phyloP scores from a whole-genome alignment of 2,329 filamentous ascomycete genomes.

The Pezizomycotina sp. region DNA sequence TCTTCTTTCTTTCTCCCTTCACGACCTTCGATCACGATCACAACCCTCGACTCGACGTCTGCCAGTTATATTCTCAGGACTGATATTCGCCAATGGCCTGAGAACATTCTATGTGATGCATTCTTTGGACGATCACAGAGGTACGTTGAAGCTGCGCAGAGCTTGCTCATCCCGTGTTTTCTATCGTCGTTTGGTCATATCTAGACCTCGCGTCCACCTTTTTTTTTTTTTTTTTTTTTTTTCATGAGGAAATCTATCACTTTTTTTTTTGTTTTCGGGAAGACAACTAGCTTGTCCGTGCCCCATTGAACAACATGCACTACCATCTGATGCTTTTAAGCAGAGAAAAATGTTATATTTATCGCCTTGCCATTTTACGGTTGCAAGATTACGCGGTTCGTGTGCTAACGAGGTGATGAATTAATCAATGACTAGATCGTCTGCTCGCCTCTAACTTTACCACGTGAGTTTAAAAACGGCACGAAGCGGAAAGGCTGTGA shows the following conservation, averaged over 20 bases:
- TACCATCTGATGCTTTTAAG: constrained; percentile 18
- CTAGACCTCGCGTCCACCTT: no score
- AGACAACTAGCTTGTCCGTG: constrained; percentile 18
- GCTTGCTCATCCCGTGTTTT: background rate
- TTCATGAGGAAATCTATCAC: constrained; percentile 19
- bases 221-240: constrained; percentile 5
- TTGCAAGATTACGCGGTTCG: no score
- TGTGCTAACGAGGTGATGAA: no score
- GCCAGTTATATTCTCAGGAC: no score
- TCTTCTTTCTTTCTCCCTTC: constrained; percentile 4
- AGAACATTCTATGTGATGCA: no score
- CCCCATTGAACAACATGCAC: constrained; percentile 21
- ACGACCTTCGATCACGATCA: constrained; percentile 4
- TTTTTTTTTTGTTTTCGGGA: constrained; percentile 17
- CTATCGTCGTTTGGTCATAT: no score
- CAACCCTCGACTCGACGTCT: background rate
- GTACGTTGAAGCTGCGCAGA: constrained; percentile 9
- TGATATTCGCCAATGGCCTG: no score
- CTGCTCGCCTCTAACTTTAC: no score
- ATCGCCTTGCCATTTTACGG: no score
- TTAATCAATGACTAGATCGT: no score
- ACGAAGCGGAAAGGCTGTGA: no score
- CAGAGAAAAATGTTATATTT: background rate
- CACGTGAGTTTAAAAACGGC: no score
- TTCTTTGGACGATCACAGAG: constrained; percentile 2